Conservation (phyloP, 2,329 filamentous ascomycete genomes). For the Fusarium sp. region DNA sequence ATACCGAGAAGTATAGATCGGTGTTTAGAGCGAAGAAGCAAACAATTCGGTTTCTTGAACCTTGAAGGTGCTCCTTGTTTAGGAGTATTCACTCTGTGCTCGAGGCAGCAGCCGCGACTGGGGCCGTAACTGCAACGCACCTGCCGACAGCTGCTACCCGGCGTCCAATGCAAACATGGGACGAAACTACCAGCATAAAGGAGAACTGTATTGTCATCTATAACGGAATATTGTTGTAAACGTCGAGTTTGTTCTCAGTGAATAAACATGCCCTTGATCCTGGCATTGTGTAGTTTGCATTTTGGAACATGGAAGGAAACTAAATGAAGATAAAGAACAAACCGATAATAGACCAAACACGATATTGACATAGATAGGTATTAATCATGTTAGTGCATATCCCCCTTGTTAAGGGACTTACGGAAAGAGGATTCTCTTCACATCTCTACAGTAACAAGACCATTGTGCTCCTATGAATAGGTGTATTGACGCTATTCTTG, state of each 20-base stretch:
- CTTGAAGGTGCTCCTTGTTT: neutral
- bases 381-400: neutral
- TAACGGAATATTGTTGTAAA: neutral
- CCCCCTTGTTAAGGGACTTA: neutral
- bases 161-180: neutral
- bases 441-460: neutral
- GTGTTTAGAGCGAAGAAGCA: no score
- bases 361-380: no score
- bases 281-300: neutral
- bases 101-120: constrained; percentile 20
- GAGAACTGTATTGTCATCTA: neutral
- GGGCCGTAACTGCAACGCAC: constrained; percentile 24
- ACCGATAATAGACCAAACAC: no score
- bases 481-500: neutral
- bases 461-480: neutral
- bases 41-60: no score
- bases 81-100: neutral
- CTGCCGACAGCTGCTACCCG: constrained; percentile 20
- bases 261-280: neutral
- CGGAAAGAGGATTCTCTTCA: neutral
- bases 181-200: neutral
- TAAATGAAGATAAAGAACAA: no score
- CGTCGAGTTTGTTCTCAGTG: neutral
- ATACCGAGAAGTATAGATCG: neutral
- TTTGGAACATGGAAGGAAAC: neutral